phyloP scores from a whole-genome alignment of 345 rosid genomes.

The Mangifera indica region DNA sequence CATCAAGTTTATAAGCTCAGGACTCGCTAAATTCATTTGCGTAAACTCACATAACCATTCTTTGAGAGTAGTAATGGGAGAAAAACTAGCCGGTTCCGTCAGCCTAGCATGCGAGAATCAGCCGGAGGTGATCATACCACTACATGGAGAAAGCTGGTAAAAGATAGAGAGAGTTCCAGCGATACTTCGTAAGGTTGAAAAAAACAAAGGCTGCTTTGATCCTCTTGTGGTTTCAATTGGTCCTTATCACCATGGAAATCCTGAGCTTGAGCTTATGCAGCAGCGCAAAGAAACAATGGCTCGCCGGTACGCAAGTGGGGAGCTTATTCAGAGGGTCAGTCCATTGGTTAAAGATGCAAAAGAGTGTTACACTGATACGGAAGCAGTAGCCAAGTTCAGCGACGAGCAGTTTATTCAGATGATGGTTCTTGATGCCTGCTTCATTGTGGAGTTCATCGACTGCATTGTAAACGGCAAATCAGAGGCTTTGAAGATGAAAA shows the following conservation, averaged over 20 bases:
- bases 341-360: background rate
- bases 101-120: background rate
- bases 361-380: background rate
- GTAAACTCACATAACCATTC: background rate
- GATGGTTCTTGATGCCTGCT: slow-evolving; percentile 14
- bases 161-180: slow-evolving; percentile 7
- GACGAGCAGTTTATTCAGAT: slow-evolving; percentile 15
- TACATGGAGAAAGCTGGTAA: background rate
- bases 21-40: background rate
- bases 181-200: background rate
- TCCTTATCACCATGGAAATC: slow-evolving; percentile 24
- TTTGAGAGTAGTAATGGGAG: background rate
- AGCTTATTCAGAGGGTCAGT: background rate
- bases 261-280: background rate
- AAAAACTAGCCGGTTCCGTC: background rate
- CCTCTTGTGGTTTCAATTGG: slow-evolving; percentile 23
- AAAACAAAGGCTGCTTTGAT: slow-evolving; percentile 12
- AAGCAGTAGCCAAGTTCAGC: background rate
- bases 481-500: background rate
- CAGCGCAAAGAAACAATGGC: no score
- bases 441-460: background rate
- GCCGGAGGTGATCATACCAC: background rate
- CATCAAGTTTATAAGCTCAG: background rate
- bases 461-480: background rate
- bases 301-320: no score